These are phyloP conservation scores for Phytophthora colocasiae DNA, from an alignment of 352 stramenopile genomes.

Conservation along the genomic window DNA sequence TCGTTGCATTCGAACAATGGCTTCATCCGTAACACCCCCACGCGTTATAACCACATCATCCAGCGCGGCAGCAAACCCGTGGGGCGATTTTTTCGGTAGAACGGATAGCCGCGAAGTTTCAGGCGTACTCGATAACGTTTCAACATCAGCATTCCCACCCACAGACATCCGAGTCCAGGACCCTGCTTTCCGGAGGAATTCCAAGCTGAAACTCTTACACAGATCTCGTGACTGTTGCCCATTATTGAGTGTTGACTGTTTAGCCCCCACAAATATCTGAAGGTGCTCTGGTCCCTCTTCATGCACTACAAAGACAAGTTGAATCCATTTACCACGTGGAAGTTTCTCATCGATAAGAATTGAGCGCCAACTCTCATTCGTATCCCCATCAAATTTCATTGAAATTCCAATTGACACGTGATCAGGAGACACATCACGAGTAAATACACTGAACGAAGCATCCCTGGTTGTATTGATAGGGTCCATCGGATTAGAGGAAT, in stretches of 20 bases:
- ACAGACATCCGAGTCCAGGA: conserved; percentile 23
- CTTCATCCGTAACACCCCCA: conserved; percentile 9
- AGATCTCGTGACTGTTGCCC: neutral
- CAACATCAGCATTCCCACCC: conserved; percentile 15
- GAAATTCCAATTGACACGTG: conserved; percentile 25
- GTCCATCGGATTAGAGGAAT: conserved; percentile 1
- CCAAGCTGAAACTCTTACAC: conserved; percentile 3
- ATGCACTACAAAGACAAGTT: conserved; percentile 22
- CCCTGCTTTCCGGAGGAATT: conserved; percentile 14
- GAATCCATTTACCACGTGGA: conserved; percentile 24
- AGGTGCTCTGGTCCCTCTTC: conserved; percentile 8
- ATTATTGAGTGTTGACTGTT: conserved; percentile 22
- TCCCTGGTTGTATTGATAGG: neutral
- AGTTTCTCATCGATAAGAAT: conserved; percentile 21
- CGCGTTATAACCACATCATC: conserved; percentile 44
- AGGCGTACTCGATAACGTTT: neutral
- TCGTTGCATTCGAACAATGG: conserved; percentile 27
- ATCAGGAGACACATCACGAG: conserved; percentile 7
- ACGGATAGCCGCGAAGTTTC: conserved; percentile 5
- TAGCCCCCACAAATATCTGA: conserved; percentile 27
- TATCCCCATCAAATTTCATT: conserved; percentile 11
- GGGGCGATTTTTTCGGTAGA: conserved; percentile 3
- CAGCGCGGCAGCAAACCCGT: conserved; percentile 32
- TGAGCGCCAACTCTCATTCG: conserved; percentile 9
- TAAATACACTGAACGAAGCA: conserved; percentile 26